Base-by-base conservation (phyloP, 768 basidiomycete species). In the Rhizopogon sp. region DNA sequence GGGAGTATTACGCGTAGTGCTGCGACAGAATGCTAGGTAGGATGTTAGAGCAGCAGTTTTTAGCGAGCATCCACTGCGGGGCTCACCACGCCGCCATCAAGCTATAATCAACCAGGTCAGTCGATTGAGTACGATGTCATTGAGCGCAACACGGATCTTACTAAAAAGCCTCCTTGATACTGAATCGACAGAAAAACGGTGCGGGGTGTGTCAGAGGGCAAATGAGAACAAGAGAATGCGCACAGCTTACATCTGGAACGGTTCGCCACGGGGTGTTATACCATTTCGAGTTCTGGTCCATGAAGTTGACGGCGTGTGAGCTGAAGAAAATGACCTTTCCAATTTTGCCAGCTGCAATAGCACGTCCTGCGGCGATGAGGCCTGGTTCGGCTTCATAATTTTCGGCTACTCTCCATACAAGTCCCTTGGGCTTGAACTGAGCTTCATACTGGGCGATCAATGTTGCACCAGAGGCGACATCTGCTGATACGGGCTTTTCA, bases 181-280 rank as follows among this genome's bases (percentile, higher is more conserved):
- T 88, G 29, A 44, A 52, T 54, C 16, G 53, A 56, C 20, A 4
- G 31, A 9, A 14, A 35, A 6, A 13, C 31, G 45, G 14, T 33
- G 6, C 3, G 29, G 10, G 39, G 13, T 55, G 35, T 20, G 42
- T 62, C 42, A 51, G 44, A 43, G 54, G 33, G 43, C 2, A 29
- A 33, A 50, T 28, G 16, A 20, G 11, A 16, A 46, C 17, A 50
- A 58, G 39, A 43, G 45, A 43, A 46, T 35, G 11, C 37, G 28
- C 58, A 46, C 13, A 11, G 76, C 84, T 62, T 61, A 88, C 88
- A 58, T 90, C 88, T 22, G 92, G 91, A 47, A 87, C 73, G 2
- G 86, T 88, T 40, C 92, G 76, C 93, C 93, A 94, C 39, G 84
- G 80, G 0, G 90, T 92, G 50, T 88, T 85, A 66, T 90, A 89